Percentiles rank a stretch among this genome's conserved stretches.
phyloP scores from a whole-genome alignment of 1,139 yeast species.

The Pichia sp. region DNA sequence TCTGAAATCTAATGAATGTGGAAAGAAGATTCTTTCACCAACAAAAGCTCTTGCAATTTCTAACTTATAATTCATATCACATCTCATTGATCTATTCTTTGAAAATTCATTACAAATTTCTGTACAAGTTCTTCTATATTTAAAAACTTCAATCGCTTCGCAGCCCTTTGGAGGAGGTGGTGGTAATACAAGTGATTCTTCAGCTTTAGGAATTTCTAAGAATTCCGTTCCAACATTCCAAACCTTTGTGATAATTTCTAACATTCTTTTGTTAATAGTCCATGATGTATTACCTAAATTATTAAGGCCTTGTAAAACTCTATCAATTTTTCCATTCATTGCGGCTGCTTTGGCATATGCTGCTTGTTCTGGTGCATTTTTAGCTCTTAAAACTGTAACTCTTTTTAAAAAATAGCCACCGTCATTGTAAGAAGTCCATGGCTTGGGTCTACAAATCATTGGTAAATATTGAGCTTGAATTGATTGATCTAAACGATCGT shows the following conservation, averaged over 20 bases:
- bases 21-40: constrained; percentile 86
- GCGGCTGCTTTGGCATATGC: constrained; percentile 87
- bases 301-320: constrained; percentile 75
- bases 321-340: constrained; percentile 54
- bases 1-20: constrained; percentile 89
- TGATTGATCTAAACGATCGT: constrained; percentile 57
- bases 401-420: constrained; percentile 79
- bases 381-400: constrained; percentile 62
- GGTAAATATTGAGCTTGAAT: constrained; percentile 89
- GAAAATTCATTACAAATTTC: constrained; percentile 54
- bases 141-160: constrained; percentile 66
- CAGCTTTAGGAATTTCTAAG: constrained; percentile 70
- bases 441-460: constrained; percentile 83
- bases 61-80: constrained; percentile 86
- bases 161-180: constrained; percentile 57
- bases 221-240: constrained; percentile 86
- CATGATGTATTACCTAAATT: constrained; percentile 86
- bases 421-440: constrained; percentile 73
- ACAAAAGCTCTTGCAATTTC: constrained; percentile 92
- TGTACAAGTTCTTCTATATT: constrained; percentile 59
- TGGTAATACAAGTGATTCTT: constrained; percentile 52
- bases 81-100: constrained; percentile 74
- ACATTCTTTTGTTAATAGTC: constrained; percentile 76
- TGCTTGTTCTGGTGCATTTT: constrained; percentile 81
- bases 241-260: constrained; percentile 61